Base-by-base conservation (phyloP, 805 yeast species). In the Cyberlindnera subsufficiens region DNA sequence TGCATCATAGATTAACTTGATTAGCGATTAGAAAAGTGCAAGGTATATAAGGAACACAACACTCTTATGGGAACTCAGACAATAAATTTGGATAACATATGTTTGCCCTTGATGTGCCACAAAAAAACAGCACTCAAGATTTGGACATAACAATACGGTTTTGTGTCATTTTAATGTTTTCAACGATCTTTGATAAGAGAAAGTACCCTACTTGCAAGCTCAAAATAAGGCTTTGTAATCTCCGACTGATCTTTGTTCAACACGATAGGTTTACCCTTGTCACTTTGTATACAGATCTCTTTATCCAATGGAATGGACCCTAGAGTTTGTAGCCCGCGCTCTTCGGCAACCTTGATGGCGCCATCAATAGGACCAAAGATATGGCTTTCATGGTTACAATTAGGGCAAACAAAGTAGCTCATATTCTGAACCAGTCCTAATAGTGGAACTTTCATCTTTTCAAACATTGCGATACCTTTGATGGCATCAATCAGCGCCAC, bases 361-460 rank as follows among this genome's bases (percentile, higher is more conserved):
- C 75, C 79, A 22, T 77, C 81, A 9, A 32, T 9, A 7, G 68
- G 56, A 0, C 95, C 95, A 64, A 87, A 87, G 1, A 87, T 70
- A 53, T 83, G 91, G 10, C 83, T 70, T 49, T 80, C 81, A 51
- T 83, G 89, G 39, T 68, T 58, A 56, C 96, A 87, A 46, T 83
- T 78, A 4, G 95, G 87, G 55, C 96, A 87, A 7, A 76, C 56
- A 56, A 71, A 86, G 49, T 74, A 74, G 50, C 91, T 82, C 96
- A 87, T 87, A 56, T 87, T 87, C 54, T 86, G 86, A 0, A 87
- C 87, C 47, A 86, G 57, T 0, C 96, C 96, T 25, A 83, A 52
- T 0, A 87, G 72, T 0, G 93, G 95, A 10, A 84, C 77, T 16
- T 75, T 63, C 33, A 86, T 84, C 50, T 82, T 83, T 5, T 76